Evolutionary conservation across 1,284 basidiomycete species (phyloP), one percentile per base, ranked within the genome.

Genomic region (Ustilago trichophora): DNA sequence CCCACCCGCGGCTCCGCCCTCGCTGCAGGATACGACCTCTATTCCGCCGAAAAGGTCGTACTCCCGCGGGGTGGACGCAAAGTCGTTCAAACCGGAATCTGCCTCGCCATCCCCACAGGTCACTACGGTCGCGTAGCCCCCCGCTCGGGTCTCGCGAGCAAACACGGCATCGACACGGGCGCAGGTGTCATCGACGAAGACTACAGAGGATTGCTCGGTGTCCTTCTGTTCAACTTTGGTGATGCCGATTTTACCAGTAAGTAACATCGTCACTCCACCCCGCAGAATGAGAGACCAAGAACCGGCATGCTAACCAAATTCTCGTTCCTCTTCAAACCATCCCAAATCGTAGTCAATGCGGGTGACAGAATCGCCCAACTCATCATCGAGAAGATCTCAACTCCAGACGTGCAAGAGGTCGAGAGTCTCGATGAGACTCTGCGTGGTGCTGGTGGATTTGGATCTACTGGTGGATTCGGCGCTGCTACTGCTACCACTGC

Each of bases 61-160:
- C 44, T 72, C 35, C 37, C 70, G 6, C 55, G 45, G 6, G 70
- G 86, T 47, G 93, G 92, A 45, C 93, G 95, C 80, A 93, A 91
- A 6, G 84, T 98, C 12, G 84, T 98, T 25, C 89, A 92, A 77
- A 93, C 93, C 1, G 92, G 94, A 64, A 85, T 98, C 52, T 92
- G 91, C 11, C 88, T 98, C 57, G 93, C 93, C 12, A 91, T 98
- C 1, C 96, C 96, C 0, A 84, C 85, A 27, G 94, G 93, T 0
- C 94, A 92, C 6, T 98, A 98, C 80, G 95, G 94, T 55, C 91
- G 96, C 43, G 90, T 98, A 57, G 95, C 95, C 2, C 94, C 95
- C 7, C 87, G 95, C 13, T 92, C 90, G 76, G 95, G 95, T 6
- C 87, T 98, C 15, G 94, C 95, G 4, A 90, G 90, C 22, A 98